Evolutionary conservation across 306 rosid species (phyloP).

Genomic region (Senna siamea): DNA sequence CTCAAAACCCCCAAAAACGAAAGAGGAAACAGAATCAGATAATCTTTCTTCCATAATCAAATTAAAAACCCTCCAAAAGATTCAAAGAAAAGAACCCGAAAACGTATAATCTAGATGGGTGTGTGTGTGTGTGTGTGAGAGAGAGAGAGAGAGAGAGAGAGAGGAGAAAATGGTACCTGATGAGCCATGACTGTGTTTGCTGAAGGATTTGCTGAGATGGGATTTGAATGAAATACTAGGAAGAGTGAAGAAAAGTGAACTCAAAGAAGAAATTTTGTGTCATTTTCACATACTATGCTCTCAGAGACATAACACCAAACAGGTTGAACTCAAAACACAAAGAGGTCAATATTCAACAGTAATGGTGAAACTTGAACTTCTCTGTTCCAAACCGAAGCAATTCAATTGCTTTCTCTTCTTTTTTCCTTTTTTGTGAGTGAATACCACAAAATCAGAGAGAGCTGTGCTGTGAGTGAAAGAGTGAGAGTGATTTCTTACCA

Average conservation of each 20-base stretch:
- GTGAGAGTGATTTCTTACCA: conserved; percentile 40
- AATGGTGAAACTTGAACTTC: conserved; percentile 31
- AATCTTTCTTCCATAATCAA: no score
- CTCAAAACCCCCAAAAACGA: no score
- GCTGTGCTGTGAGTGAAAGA: conserved; percentile 1
- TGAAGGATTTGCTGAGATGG: conserved; percentile 19
- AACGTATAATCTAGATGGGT: conserved; percentile 3
- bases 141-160: conserved; percentile 4
- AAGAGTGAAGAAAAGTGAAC: conserved; percentile 32
- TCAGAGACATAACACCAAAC: conserved; percentile 33
- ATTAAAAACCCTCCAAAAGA: no score
- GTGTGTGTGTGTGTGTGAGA: background rate
- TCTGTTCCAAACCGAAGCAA: conserved; percentile 27
- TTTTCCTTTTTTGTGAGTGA: background rate
- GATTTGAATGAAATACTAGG: conserved; percentile 22
- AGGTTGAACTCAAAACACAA: background rate
- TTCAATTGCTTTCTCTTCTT: background rate
- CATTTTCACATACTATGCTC: conserved; percentile 40
- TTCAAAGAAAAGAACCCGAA: conserved; percentile 1
- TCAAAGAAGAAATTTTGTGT: conserved; percentile 38
- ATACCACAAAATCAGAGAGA: no score
- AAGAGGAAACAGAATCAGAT: no score
- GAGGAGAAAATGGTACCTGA: conserved; percentile 45
- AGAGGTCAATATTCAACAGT: conserved; percentile 18
- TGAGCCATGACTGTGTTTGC: conserved; percentile 54